These are phyloP conservation scores for Apiospora kogelbergensis DNA, from an alignment of 2,329 filamentous ascomycete genomes.

Conservation along the genomic window DNA sequence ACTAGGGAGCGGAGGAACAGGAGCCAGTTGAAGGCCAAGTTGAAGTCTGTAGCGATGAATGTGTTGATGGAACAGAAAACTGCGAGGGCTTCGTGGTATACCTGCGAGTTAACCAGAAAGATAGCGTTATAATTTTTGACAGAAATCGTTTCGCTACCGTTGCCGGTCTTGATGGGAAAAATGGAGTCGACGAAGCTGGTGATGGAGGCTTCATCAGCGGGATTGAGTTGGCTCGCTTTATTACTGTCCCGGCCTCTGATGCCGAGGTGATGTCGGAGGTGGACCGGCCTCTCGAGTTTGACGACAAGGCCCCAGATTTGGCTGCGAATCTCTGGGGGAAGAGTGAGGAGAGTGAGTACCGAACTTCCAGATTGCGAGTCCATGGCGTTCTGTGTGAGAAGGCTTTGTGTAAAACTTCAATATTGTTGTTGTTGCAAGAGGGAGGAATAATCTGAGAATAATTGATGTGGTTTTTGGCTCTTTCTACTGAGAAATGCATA, in stretches of 20 bases:
- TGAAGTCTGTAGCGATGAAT: background rate
- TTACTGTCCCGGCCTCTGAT: too few species aligned
- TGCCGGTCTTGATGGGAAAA: background rate
- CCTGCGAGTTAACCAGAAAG: background rate
- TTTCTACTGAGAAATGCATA: too few species aligned
- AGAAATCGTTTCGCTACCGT: background rate
- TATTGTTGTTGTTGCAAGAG: too few species aligned
- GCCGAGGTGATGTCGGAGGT: background rate
- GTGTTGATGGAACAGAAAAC: background rate
- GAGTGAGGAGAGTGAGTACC: background rate
- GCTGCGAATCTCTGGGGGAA: background rate
- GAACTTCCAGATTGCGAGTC: background rate
- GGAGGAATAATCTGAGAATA: too few species aligned
- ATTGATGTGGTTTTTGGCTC: too few species aligned
- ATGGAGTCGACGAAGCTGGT: background rate
- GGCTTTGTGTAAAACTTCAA: too few species aligned
- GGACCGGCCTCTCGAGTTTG: background rate
- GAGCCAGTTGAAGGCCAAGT: rapidly evolving
- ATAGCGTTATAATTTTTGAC: background rate
- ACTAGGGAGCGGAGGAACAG: background rate
- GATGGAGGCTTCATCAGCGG: background rate
- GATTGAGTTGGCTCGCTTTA: background rate
- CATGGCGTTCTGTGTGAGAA: too few species aligned
- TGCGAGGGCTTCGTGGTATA: background rate
- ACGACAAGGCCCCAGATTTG: background rate